Conservation (phyloP, 2,329 filamentous ascomycete genomes). For the Fusarium mangiferae region DNA sequence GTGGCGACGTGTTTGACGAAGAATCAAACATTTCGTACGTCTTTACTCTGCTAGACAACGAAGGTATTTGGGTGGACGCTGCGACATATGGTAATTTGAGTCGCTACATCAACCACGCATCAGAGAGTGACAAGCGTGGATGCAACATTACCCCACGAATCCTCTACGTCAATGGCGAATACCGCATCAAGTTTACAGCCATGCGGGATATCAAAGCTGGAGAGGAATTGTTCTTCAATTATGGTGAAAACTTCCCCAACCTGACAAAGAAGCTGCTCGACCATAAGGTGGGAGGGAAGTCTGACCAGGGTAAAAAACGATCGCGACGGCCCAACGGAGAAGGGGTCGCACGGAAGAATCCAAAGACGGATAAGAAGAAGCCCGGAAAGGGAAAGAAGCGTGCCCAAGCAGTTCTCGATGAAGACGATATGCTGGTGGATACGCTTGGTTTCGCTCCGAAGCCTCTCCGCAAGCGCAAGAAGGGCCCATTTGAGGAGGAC, state of each 20-base stretch:
- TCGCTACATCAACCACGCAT: slow-evolving; percentile 84
- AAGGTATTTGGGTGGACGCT: slow-evolving; percentile 76
- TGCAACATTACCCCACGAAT: slow-evolving; percentile 74
- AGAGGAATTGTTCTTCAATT: slow-evolving; percentile 85
- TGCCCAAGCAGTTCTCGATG: slow-evolving; percentile 6
- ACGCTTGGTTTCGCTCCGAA: slow-evolving; percentile 17
- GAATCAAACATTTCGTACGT: slow-evolving; percentile 72
- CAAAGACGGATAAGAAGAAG: slow-evolving; percentile 43
- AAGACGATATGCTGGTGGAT: slow-evolving; percentile 30
- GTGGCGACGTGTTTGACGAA: slow-evolving; percentile 69
- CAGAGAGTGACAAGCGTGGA: slow-evolving; percentile 59
- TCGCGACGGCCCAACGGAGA: slow-evolving; percentile 33
- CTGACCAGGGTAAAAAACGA: slow-evolving; percentile 44
- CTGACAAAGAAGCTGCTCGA: slow-evolving; percentile 59
- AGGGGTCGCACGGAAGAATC: slow-evolving; percentile 41
- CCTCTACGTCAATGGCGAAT: slow-evolving; percentile 78
- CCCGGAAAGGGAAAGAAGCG: slow-evolving; percentile 28
- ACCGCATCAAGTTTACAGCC: slow-evolving; percentile 80
- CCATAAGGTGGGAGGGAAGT: slow-evolving; percentile 49
- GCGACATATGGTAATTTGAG: slow-evolving; percentile 83
- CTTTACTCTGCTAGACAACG: slow-evolving; percentile 68
- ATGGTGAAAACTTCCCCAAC: slow-evolving; percentile 75
- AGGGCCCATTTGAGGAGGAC: slow-evolving; percentile 41
- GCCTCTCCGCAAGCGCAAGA: slow-evolving; percentile 45
- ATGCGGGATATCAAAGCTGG: slow-evolving; percentile 73